Conservation (phyloP, 495 filamentous ascomycete genomes). For the Podospora pseudocomata region DNA sequence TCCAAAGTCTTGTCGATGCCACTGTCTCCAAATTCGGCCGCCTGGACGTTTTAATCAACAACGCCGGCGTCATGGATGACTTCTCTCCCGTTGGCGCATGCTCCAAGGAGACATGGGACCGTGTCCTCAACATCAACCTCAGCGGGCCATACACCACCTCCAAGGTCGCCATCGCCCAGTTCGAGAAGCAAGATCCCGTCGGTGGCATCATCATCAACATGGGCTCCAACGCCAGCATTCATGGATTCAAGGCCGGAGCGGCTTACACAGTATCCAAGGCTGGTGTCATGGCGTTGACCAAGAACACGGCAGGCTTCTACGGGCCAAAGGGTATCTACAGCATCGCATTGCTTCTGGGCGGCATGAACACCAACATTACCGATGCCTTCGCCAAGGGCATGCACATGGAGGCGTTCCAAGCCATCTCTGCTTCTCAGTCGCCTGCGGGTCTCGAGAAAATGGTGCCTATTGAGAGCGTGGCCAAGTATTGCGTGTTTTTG, state of each 20-base stretch:
- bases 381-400: conserved; percentile 46
- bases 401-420: conserved; percentile 43
- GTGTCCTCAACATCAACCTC: conserved; percentile 56
- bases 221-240: conserved; percentile 36
- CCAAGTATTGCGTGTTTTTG: conserved; percentile 43
- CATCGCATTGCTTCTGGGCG: conserved; percentile 54
- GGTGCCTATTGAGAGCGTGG: conserved; percentile 32
- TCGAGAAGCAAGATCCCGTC: conserved; percentile 33
- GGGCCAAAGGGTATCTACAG: conserved; percentile 54
- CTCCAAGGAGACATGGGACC: conserved; percentile 52
- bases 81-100: conserved; percentile 53
- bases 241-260: conserved; percentile 40
- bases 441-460: conserved; percentile 23
- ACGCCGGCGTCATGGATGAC: conserved; percentile 51
- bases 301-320: conserved; percentile 60
- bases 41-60: conserved; percentile 51
- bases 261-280: conserved; percentile 57
- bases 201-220: conserved; percentile 49
- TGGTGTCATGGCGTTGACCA: conserved; percentile 56
- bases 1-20: conserved; percentile 33
- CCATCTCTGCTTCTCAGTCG: conserved; percentile 25
- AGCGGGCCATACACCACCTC: conserved; percentile 55
- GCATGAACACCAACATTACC: conserved; percentile 56
- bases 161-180: conserved; percentile 50
- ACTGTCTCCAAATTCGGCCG: conserved; percentile 39